phyloP scores from a whole-genome alignment of 805 yeast species.

The Suhomyces sp. region DNA sequence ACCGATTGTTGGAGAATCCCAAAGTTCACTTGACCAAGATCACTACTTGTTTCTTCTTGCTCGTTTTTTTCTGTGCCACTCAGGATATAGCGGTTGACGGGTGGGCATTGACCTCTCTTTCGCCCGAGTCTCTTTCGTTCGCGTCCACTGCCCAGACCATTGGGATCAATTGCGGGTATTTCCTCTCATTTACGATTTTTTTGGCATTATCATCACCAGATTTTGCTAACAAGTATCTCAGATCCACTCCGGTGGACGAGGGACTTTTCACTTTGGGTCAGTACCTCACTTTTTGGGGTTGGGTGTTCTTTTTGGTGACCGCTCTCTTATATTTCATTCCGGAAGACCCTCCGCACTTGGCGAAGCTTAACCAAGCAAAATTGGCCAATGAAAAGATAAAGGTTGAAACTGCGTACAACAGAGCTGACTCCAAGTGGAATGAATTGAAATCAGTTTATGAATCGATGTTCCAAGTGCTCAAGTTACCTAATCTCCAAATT shows the following conservation, averaged over 20 bases:
- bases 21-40: slow-evolving; percentile 50
- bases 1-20: slow-evolving; percentile 50
- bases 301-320: slow-evolving; percentile 67
- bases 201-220: slow-evolving; percentile 88
- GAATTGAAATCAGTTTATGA: slow-evolving; percentile 54
- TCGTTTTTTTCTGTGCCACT: slow-evolving; percentile 90
- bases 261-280: slow-evolving; percentile 74
- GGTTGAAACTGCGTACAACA: slow-evolving; percentile 21
- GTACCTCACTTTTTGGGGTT: slow-evolving; percentile 78
- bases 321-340: slow-evolving; percentile 57
- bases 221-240: slow-evolving; percentile 82
- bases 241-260: slow-evolving; percentile 55
- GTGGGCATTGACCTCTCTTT: slow-evolving; percentile 91
- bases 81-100: slow-evolving; percentile 99
- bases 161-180: slow-evolving; percentile 92
- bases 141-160: slow-evolving; percentile 98
- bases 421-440: slow-evolving; percentile 13
- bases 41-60: slow-evolving; percentile 68
- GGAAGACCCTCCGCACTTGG: slow-evolving; percentile 66
- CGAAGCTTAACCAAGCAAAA: slow-evolving; percentile 28
- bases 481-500: slow-evolving; percentile 67
- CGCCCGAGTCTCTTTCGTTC: slow-evolving; percentile 74
- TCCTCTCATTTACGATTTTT: slow-evolving; percentile 86
- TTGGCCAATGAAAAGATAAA: slow-evolving; percentile 28
- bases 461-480: slow-evolving; percentile 68